A percentile compares a stretch with the other conserved stretches of the same genome.
These are phyloP conservation scores for Esteya vermicola DNA, from an alignment of 2,329 filamentous ascomycete species.

Conservation along the genomic window DNA sequence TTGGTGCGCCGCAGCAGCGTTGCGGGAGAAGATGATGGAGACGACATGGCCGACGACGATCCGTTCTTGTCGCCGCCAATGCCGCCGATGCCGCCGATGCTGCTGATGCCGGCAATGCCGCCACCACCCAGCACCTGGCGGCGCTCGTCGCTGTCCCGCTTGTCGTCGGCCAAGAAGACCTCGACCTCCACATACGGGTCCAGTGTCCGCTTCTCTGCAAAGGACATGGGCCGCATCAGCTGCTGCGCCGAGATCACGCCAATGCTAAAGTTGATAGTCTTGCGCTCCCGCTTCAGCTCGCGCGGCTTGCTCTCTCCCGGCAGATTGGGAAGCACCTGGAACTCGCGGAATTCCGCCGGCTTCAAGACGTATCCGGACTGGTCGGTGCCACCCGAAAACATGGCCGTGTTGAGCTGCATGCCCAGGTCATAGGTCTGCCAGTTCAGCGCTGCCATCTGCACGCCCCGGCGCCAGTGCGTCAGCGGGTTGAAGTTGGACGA, in stretches of 20 bases:
- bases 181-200: slow-evolving; percentile 94
- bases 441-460: slow-evolving; percentile 95
- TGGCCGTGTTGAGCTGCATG: slow-evolving; percentile 92
- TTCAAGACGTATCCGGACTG: slow-evolving; percentile 88
- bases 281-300: slow-evolving; percentile 57
- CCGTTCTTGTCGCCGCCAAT: too few relatives aligned
- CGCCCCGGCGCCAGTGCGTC: slow-evolving; percentile 84
- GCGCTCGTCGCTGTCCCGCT: slow-evolving; percentile 66
- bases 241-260: slow-evolving; percentile 90
- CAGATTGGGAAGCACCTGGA: slow-evolving; percentile 44
- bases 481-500: slow-evolving; percentile 94
- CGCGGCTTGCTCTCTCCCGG: slow-evolving; percentile 27
- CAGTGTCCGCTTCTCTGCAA: slow-evolving; percentile 43
- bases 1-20: slow-evolving; percentile 51
- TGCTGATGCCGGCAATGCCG: too few relatives aligned
- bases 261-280: slow-evolving; percentile 71
- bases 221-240: slow-evolving; percentile 64
- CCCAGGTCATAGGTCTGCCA: slow-evolving; percentile 97
- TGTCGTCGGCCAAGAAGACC: slow-evolving; percentile 87
- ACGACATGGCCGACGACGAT: too few relatives aligned
- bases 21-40: too few relatives aligned
- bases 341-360: slow-evolving; percentile 68
- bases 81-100: too few relatives aligned
- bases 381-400: slow-evolving; percentile 86
- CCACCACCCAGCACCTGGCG: slow-evolving; percentile 51